Evolutionary conservation across 2,329 filamentous ascomycete genomes (phyloP), one percentile per base, ranked within the genome.

Genomic region (Niveomyces coronatus): DNA sequence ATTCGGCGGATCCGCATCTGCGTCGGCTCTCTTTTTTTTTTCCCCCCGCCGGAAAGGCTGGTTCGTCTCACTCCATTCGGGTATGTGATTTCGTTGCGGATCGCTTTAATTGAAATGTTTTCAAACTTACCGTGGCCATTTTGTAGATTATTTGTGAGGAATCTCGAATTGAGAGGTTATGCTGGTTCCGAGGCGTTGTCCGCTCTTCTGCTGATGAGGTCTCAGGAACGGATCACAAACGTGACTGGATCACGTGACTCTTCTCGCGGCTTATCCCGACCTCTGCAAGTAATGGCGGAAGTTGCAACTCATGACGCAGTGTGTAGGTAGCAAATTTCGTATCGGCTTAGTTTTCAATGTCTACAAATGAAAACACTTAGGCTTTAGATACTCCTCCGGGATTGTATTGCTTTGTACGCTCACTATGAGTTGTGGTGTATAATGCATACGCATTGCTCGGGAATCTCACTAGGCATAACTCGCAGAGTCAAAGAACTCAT

Each of bases 101-200:
- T 39, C 28, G 38, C 44, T 38, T 44, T 49, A 55, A 57, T 57
- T 53, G 47, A 47, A 40, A 37, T 45, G 47, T 49, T 35, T 40
- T 53, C 40, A 24, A 32, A 79, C 76, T 71, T 75, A 82, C 77
- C 71, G 73, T 70, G 63, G 75, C 76, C 77, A 81, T 81, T 70
- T 68, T 79, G 68, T 64, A 56, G 59, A n/a, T 56, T 68, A 56
- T 32, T 60, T 62, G 56, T 61, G 59, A 58, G 54, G 56, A 62
- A 54, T 62, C 53, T 53, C 57, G 56, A 67, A 64, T 65, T 62
- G 60, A 65, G 64, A 67, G 60, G 52, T 62, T 33, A 63, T 63
- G 68, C 31, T 65, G 58, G 61, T 65, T n/a, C 51, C 50, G 57
- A 56, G 52, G 61, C 60, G 60, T 59, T 62, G 62, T 56, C 57